Conservation (phyloP, 2,329 filamentous ascomycete genomes). For the Phialophora tarda region DNA sequence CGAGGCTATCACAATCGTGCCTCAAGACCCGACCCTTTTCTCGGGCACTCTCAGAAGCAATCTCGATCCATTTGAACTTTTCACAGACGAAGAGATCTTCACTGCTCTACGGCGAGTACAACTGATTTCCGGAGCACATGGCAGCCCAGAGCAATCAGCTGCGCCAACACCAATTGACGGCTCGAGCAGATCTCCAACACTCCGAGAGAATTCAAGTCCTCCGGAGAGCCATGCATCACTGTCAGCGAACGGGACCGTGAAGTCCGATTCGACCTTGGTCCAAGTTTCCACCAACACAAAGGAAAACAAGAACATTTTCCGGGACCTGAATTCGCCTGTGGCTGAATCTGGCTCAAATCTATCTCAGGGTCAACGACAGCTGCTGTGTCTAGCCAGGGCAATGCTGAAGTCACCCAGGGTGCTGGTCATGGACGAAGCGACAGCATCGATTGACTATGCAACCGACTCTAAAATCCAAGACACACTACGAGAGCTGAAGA, state of each 20-base stretch:
- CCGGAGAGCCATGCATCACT: constrained; percentile 37
- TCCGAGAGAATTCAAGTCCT: constrained; percentile 24
- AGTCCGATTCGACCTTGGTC: constrained; percentile 36
- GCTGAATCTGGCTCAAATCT: constrained; percentile 92
- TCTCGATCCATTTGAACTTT: constrained; percentile 86
- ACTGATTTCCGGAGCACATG: constrained; percentile 67
- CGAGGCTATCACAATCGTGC: constrained; percentile 94
- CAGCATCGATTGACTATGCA: constrained; percentile 93
- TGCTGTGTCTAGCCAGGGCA: constrained; percentile 89
- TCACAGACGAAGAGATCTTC: constrained; percentile 90
- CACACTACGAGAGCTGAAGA: constrained; percentile 87
- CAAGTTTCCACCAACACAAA: constrained; percentile 43
- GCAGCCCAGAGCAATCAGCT: constrained; percentile 45
- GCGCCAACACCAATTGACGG: constrained; percentile 44
- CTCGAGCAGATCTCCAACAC: constrained; percentile 42
- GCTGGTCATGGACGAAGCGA: constrained; percentile 99
- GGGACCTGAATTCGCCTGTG: constrained; percentile 80
- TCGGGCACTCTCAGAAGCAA: constrained; percentile 59
- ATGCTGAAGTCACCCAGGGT: constrained; percentile 90
- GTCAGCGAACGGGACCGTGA: constrained; percentile 35
- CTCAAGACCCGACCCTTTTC: constrained; percentile 72
- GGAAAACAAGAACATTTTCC: constrained; percentile 91
- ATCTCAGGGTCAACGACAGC: constrained; percentile 93
- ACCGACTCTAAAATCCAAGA: constrained; percentile 96
- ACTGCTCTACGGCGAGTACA: constrained; percentile 85